Evolutionary conservation across 2,329 filamentous ascomycete genomes (phyloP), one percentile per base, ranked within the genome.

Genomic region (Ilyonectria destructans): DNA sequence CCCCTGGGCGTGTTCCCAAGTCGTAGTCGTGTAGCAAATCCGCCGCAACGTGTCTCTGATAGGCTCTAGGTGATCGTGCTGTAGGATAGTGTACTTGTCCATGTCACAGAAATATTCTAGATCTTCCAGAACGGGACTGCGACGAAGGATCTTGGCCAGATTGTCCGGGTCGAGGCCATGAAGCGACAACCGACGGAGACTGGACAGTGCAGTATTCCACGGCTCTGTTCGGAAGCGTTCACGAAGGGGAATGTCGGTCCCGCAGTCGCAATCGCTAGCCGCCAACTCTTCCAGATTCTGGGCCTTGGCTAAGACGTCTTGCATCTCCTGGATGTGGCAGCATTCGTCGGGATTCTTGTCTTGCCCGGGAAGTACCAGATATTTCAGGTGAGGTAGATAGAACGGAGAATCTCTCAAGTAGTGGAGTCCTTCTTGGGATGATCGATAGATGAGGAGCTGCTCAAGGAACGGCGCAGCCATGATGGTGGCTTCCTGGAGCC

Each of bases 241-340:
- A 1, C 75, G 75, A 3, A 72, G 64, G 4, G 75, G 75, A 6
- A 77, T 77, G 1, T 77, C 74, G 2, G 70, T 65, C 13, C 75
- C 75, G 29, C 72, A 75, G 31, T 77, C 75, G 45, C 74, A 75
- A 4, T 77, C 75, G 17, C 68, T 77, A 0, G 74, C 75, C 21
- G 69, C 71, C 4, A 77, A 6, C 2, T 75, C 65, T 12, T 77
- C 75, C 1, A 77, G 72, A 2, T 77, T 77, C 31, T 77, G 72
- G 0, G 75, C 75, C 52, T 77, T 77, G 37, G 59, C 69, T 2
- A 77, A 29, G 6, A 77, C 71, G 13, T 77, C 74, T 29, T 77
- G 75, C 74, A 77, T 77, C 19, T 77, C 74, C 3, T 77, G 75
- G n/a, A 77, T 77, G 29, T 77, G 75, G 6, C 73, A 77, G 49